Evolutionary conservation across 148 eudicot genomes (phyloP), one percentile per base, ranked within the genome.

Genomic region (Vaccinium macrocarpon): DNA sequence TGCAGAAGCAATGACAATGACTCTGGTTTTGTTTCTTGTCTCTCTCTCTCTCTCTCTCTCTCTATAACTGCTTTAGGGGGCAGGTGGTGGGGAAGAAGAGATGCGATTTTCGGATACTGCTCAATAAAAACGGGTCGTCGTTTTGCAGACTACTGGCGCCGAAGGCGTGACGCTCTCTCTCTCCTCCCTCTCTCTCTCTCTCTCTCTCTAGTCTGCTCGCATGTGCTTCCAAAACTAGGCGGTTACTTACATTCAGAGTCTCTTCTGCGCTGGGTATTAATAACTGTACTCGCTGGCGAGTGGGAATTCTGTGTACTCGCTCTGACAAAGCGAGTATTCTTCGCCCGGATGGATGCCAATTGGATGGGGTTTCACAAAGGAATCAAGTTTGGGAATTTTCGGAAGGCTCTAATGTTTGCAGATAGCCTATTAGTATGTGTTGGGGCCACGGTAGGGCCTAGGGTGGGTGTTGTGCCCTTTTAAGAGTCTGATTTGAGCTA

Each of bases 131-230:
- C 0, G 9, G 46, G 48, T 50, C 76, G 83, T 82, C 76, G 76
- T 68, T 66, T 68, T 25, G 32, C 42, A 42, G 53, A 18, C 18
- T 42, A 23, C 51, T 82, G 76, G 83, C 72, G 83, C 74, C 27
- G 48, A 82, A 66, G 76, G 83, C 83, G 83, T 82, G 83, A 82
- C 48, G 9, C 35, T 6, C 23, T 29, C 48, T 53, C 62, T n/a
- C 68, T 61, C 66, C 57, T 55, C 66, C 9, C 71, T 12, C 35
- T 66, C 35, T 66, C 35, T 66, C 35, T 66, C 72, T 25, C 72
- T 32, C 75, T 76, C 79, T 42, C 32, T 53, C 62, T 77, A 10
- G 46, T 42, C 46, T 42, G 5, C 21, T 55, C 49, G 2, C 83
- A 66, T 46, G 50, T 82, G 61, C 76, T 49, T 68, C 76, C 76